A percentile compares a stretch with the other conserved stretches of the same genome.
phyloP scores from a whole-genome alignment of 2,329 filamentous ascomycete species.

The Colletotrichum navitas region DNA sequence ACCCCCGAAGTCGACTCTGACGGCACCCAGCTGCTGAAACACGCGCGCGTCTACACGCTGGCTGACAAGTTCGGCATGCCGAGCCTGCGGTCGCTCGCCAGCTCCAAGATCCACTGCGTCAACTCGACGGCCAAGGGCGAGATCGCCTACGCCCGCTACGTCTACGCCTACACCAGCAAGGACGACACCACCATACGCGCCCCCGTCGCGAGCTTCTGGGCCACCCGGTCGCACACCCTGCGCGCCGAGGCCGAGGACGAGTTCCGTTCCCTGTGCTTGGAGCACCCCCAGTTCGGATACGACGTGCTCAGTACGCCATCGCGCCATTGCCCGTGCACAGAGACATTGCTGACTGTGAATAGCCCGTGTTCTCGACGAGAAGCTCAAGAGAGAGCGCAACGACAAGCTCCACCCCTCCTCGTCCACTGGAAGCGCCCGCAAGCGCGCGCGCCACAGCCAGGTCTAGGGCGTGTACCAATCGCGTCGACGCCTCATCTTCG shows the following conservation, averaged over 20 bases:
- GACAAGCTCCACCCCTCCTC: constrained; percentile 68
- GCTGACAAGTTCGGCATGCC: constrained; percentile 81
- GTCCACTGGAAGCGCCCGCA: constrained; percentile 62
- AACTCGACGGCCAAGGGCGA: constrained; percentile 90
- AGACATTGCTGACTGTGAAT: constrained; percentile 41
- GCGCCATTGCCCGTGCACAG: constrained; percentile 36
- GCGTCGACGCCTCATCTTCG: not conserved
- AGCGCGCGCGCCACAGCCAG: constrained; percentile 67
- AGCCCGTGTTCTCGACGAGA: constrained; percentile 75
- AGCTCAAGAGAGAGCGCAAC: constrained; percentile 73
- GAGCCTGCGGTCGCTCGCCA: constrained; percentile 80
- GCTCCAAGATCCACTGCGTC: constrained; percentile 92
- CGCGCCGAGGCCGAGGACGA: constrained; percentile 88
- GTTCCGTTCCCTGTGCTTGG: constrained; percentile 86
- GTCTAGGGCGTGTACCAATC: not conserved
- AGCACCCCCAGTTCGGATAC: constrained; percentile 92
- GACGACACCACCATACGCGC: constrained; percentile 81
- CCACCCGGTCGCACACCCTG: constrained; percentile 81
- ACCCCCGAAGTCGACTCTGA: constrained; percentile 77
- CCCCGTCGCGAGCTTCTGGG: constrained; percentile 93
- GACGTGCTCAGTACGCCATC: constrained; percentile 82
- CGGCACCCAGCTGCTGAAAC: constrained; percentile 87
- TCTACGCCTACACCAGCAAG: constrained; percentile 80
- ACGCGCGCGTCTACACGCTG: constrained; percentile 90
- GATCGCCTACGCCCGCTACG: constrained; percentile 91